Conservation (phyloP, 2,329 filamentous ascomycete genomes). For the Colletotrichum australisinense region DNA sequence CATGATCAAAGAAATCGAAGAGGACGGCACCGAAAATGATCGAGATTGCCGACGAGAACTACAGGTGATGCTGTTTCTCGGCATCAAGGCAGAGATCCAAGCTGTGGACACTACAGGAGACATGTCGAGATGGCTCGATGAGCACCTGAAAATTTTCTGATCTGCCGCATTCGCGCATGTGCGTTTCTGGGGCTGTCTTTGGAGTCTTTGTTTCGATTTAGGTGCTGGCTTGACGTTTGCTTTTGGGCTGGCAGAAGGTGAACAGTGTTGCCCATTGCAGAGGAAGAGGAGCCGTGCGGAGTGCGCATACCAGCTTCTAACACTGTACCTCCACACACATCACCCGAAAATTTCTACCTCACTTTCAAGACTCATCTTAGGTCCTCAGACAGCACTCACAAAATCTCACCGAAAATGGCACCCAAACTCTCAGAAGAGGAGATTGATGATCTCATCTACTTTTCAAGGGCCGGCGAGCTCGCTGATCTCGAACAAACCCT, state of each 20-base stretch:
- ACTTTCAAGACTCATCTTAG: conserved; percentile 9
- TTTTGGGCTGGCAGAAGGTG: neutral
- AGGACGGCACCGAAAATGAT: conserved; percentile 43
- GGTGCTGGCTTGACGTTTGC: neutral
- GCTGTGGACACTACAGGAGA: conserved; percentile 69
- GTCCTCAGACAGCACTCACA: neutral
- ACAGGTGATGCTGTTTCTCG: conserved; percentile 79
- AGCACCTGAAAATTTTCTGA: conserved; percentile 43
- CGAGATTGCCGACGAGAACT: conserved; percentile 65
- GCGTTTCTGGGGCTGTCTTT: too few species aligned
- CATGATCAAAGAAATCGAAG: conserved; percentile 58
- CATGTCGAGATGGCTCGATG: conserved; percentile 62
- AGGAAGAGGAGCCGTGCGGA: conserved; percentile 18
- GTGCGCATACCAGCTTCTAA: neutral
- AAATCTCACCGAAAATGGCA: conserved; percentile 49
- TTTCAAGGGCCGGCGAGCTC: conserved; percentile 81
- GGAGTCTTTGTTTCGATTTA: neutral
- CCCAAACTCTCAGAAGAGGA: conserved; percentile 77
- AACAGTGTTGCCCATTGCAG: neutral
- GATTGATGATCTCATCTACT: conserved; percentile 92
- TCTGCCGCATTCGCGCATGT: fast-evolving
- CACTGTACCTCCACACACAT: conserved; percentile 35
- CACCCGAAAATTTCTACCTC: conserved; percentile 35
- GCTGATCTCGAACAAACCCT: conserved; percentile 73
- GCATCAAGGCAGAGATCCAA: conserved; percentile 83